A percentile compares a stretch with the other conserved stretches of the same genome.
These are phyloP conservation scores for Cytospora chrysosperma DNA, from an alignment of 2,329 filamentous ascomycete genomes.

Conservation along the genomic window DNA sequence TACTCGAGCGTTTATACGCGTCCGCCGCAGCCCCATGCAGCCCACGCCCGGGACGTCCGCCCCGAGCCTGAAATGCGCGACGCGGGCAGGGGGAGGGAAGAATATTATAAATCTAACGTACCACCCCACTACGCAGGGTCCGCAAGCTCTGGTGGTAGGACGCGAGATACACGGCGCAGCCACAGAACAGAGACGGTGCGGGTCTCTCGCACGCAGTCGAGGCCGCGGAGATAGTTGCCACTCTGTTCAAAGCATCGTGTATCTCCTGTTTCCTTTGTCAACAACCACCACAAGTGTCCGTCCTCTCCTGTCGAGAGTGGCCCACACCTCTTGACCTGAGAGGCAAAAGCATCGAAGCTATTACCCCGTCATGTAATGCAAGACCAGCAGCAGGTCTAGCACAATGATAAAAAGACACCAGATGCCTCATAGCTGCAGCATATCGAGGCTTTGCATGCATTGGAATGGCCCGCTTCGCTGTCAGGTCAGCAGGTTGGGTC, in stretches of 20 bases:
- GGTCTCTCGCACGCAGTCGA: constrained; percentile 21
- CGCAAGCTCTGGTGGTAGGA: constrained; percentile 46
- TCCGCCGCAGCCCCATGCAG: constrained; percentile 10
- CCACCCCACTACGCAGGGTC: constrained; percentile 25
- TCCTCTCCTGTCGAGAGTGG: constrained; percentile 23
- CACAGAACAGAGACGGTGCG: constrained; percentile 23
- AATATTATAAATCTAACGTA: constrained; percentile 24
- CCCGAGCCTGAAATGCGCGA: constrained; percentile 10
- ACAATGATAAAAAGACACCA: background rate
- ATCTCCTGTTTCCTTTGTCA: constrained; percentile 21
- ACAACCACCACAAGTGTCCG: constrained; percentile 20
- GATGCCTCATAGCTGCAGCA: constrained; percentile 1
- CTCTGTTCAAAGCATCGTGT: constrained; percentile 7
- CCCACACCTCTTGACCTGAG: constrained; percentile 23
- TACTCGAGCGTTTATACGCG: constrained; percentile 24
- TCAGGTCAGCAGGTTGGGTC: constrained; percentile 2
- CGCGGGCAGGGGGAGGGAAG: constrained; percentile 19
- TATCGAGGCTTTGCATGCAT: constrained; percentile 8
- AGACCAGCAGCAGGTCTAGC: background rate
- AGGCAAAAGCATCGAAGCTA: constrained; percentile 11
- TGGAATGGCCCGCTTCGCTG: constrained; percentile 7
- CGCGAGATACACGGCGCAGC: constrained; percentile 34
- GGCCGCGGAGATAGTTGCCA: constrained; percentile 15
- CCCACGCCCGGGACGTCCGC: constrained; percentile 10
- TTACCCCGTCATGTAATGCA: constrained; percentile 1